phyloP scores from a whole-genome alignment of 2,329 filamentous ascomycete genomes.

The Clarireedia hainanense region DNA sequence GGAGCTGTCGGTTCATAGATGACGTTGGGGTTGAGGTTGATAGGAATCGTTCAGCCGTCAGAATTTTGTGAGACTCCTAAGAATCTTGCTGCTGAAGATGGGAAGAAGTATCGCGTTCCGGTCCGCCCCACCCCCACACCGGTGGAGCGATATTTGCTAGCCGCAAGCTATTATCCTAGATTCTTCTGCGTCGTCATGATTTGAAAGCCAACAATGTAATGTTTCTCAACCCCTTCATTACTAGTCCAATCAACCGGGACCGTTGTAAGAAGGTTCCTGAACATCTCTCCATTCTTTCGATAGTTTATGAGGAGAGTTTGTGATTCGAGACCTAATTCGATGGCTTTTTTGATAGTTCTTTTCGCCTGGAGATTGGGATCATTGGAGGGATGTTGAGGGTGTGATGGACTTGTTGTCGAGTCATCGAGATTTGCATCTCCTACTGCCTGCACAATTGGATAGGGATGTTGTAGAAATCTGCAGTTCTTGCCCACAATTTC shows the following conservation, averaged over 20 bases:
- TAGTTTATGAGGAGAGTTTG: slow-evolving; percentile 93
- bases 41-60: too few relatives aligned
- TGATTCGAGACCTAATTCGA: slow-evolving; percentile 64
- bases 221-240: slow-evolving; percentile 6
- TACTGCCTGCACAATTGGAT: slow-evolving; percentile 40
- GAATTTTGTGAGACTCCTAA: too few relatives aligned
- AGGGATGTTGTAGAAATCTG: slow-evolving; percentile 80
- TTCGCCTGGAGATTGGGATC: slow-evolving; percentile 72
- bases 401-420: slow-evolving; percentile 38
- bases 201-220: slow-evolving; percentile 23
- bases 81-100: too few relatives aligned
- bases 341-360: slow-evolving; percentile 71
- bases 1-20: too few relatives aligned
- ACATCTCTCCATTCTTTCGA: slow-evolving; percentile 82
- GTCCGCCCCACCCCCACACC: too few relatives aligned
- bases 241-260: slow-evolving; percentile 77
- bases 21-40: too few relatives aligned
- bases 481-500: slow-evolving; percentile 89
- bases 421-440: slow-evolving; percentile 34
- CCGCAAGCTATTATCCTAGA: not conserved
- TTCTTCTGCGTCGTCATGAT: slow-evolving; percentile 3
- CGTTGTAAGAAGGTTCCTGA: slow-evolving; percentile 89
- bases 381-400: slow-evolving; percentile 50
- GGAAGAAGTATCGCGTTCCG: too few relatives aligned
- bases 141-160: not conserved